These are phyloP conservation scores for Magnaporthiopsis incrustans DNA, from an alignment of 2,329 filamentous ascomycete species.

Conservation along the genomic window DNA sequence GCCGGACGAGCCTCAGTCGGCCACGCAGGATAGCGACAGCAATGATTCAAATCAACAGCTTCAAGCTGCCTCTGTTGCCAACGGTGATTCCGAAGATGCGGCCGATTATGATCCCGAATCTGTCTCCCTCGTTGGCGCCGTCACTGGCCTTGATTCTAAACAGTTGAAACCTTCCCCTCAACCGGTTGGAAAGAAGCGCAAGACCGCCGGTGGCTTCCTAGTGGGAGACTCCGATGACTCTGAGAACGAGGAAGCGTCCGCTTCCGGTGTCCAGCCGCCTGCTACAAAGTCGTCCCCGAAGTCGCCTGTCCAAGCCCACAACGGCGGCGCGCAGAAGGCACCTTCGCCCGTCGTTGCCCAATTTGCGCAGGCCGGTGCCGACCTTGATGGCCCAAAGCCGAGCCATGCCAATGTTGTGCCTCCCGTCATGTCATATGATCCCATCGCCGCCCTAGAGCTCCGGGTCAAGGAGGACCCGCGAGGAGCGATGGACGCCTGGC, in stretches of 20 bases:
- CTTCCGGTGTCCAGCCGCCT: background rate
- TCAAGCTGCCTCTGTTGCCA: constrained; percentile 36
- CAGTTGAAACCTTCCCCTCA: constrained; percentile 25
- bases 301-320: background rate
- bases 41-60: constrained; percentile 29
- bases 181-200: constrained; percentile 45
- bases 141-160: constrained; percentile 17
- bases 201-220: constrained; percentile 52
- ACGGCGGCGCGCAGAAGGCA: constrained; percentile 18
- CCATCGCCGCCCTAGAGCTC: constrained; percentile 75
- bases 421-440: constrained; percentile 51
- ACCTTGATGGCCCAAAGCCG: constrained; percentile 5
- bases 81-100: constrained; percentile 39
- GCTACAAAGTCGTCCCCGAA: background rate
- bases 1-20: constrained; percentile 11
- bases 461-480: constrained; percentile 87
- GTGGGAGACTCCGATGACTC: constrained; percentile 50
- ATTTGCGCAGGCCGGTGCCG: background rate
- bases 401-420: constrained; percentile 6
- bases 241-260: constrained; percentile 34
- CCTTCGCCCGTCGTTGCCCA: background rate
- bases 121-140: constrained; percentile 28
- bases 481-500: constrained; percentile 88
- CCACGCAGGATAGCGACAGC: constrained; percentile 40
- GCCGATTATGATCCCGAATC: constrained; percentile 53